phyloP scores from a whole-genome alignment of 2,329 filamentous ascomycete genomes.

The Colletotrichum karsti region DNA sequence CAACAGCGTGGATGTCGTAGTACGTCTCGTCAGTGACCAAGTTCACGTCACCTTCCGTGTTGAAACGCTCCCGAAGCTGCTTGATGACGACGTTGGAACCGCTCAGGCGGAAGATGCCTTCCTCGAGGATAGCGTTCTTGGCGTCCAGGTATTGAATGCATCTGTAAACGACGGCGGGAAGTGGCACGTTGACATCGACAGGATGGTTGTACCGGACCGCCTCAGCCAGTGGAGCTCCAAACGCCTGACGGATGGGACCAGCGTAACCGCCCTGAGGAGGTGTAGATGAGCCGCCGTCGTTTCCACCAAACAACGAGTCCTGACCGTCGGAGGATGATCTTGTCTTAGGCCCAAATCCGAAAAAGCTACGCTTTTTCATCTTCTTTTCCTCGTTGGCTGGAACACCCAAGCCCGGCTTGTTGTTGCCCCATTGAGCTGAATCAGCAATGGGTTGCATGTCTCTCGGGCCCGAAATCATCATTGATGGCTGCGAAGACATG shows the following conservation, averaged over 20 bases:
- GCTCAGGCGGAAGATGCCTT: conserved; percentile 95
- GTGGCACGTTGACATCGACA: conserved; percentile 73
- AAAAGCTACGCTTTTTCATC: conserved; percentile 80
- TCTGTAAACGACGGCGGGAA: conserved; percentile 94
- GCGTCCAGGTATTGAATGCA: conserved; percentile 92
- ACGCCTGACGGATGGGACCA: conserved; percentile 74
- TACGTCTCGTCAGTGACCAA: conserved; percentile 84
- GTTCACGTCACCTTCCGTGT: conserved; percentile 90
- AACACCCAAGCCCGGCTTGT: conserved; percentile 66
- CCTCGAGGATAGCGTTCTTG: conserved; percentile 83
- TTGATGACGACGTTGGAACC: conserved; percentile 98
- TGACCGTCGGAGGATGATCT: conserved; percentile 66
- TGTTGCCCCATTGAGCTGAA: conserved; percentile 86
- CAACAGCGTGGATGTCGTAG: conserved; percentile 95
- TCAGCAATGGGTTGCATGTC: conserved; percentile 88
- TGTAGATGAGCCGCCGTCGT: conserved; percentile 54
- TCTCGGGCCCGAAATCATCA: conserved; percentile 83
- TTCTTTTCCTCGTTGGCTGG: conserved; percentile 77
- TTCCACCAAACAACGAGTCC: conserved; percentile 62
- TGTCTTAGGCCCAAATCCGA: conserved; percentile 72
- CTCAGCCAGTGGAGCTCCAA: conserved; percentile 85
- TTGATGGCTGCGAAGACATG: conserved; percentile 50
- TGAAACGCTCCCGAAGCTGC: conserved; percentile 89
- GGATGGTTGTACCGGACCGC: conserved; percentile 86
- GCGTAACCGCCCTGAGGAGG: conserved; percentile 50